Percentiles rank a stretch among this genome's conserved stretches.
These are phyloP conservation scores for Tilletia setariae DNA, from an alignment of 1,284 basidiomycete genomes.

Conservation along the genomic window DNA sequence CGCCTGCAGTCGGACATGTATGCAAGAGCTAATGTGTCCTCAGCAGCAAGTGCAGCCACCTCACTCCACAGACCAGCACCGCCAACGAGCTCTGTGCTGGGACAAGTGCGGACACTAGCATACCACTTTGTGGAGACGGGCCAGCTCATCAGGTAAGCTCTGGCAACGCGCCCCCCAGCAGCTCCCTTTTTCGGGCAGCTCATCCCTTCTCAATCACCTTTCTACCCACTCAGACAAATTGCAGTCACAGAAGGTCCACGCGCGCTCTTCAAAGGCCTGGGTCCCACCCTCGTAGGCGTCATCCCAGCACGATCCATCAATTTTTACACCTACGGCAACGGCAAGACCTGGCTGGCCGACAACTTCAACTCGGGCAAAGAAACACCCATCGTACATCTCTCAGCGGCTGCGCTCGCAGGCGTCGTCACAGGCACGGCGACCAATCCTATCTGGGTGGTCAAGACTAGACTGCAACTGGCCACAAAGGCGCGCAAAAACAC, in stretches of 20 bases:
- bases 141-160: constrained; percentile 65
- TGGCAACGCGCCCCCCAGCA: not conserved
- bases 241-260: constrained; percentile 76
- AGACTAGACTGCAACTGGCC: constrained; percentile 82
- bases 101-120: constrained; percentile 63
- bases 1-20: constrained; percentile 89
- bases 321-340: constrained; percentile 97
- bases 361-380: constrained; percentile 76
- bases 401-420: constrained; percentile 76
- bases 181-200: no score
- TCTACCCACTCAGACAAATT: constrained; percentile 62
- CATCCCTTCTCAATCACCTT: not conserved
- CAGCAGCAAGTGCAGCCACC: constrained; percentile 23
- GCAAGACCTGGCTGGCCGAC: constrained; percentile 83
- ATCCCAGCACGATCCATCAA: constrained; percentile 87
- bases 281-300: constrained; percentile 89
- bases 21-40: constrained; percentile 4
- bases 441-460: constrained; percentile 98
- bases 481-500: constrained; percentile 15
- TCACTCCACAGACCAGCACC: constrained; percentile 14
- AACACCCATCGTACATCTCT: constrained; percentile 78
- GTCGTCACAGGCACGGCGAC: constrained; percentile 83
- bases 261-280: constrained; percentile 90
- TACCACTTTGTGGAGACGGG: constrained; percentile 95
- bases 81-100: constrained; percentile 7